Conservation (phyloP, 345 rosid genomes). For the Linum usitatissimum region DNA sequence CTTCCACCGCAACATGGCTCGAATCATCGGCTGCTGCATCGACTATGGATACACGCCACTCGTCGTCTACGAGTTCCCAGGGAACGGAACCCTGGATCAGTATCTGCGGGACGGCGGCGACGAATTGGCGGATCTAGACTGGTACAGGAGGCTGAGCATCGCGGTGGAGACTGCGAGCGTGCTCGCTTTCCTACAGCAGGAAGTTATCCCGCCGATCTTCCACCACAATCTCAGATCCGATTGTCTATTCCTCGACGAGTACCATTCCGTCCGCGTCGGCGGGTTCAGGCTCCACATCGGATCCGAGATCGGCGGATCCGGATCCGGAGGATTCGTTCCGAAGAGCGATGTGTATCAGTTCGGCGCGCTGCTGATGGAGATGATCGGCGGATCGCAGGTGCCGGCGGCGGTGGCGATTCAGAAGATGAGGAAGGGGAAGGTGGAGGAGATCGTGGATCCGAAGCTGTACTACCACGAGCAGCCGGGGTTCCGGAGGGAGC, state of each 20-base stretch:
- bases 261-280: conserved; percentile 42
- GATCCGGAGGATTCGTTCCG: conserved; percentile 7
- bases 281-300: conserved; percentile 45
- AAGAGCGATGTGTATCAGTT: conserved; percentile 48
- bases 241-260: conserved; percentile 48
- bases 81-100: conserved; percentile 51
- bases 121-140: conserved; percentile 41
- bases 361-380: conserved; percentile 56
- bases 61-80: conserved; percentile 61
- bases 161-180: conserved; percentile 56
- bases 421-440: conserved; percentile 44
- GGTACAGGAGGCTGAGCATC: conserved; percentile 53
- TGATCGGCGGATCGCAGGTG: conserved; percentile 52
- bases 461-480: conserved; percentile 56
- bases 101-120: conserved; percentile 26
- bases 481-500: conserved; percentile 34
- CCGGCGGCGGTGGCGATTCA: conserved; percentile 37
- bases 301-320: conserved; percentile 12
- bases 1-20: conserved; percentile 54
- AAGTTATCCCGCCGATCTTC: conserved; percentile 53
- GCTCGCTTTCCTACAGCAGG: conserved; percentile 53
- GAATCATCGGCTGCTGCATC: conserved; percentile 57
- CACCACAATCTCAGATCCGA: conserved; percentile 45
- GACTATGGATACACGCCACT: conserved; percentile 42
- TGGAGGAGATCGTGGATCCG: conserved; percentile 68